Evolutionary conservation across 2,329 filamentous ascomycete genomes (phyloP), one percentile per base, ranked within the genome.

Genomic region (Cercospora beticola): DNA sequence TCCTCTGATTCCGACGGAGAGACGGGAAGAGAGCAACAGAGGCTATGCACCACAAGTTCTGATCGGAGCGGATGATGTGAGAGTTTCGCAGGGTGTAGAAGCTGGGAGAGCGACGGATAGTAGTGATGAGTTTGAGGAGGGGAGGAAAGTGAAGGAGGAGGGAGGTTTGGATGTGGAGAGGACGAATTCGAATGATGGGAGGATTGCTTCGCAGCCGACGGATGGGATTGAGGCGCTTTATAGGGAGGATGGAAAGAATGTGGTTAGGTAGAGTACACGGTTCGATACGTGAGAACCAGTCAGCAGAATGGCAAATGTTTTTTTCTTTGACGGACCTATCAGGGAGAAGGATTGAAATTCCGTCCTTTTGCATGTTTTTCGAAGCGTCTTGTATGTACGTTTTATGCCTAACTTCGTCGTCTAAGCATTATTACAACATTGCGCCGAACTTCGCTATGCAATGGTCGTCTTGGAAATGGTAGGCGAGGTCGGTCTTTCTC

Each of bases 1-100:
- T 71, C 76, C 82, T 5, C 82, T 88, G 52, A 82, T 88, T 33
- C 86, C 86, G 0, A 73, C 79, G 0, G 71, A 78, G 1, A 81
- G 86, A 1, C 78, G 81, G 0, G 76, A 76, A 10, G 85, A 87
- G 67, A 85, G 85, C 6, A 54, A 63, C 21, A 57, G 66, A 12
- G 58, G 57, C 1, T 71, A 70, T 49, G 70, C 70, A 14, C 68
- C 70, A 3, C 59, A 64, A 33, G 70, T 66, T 6, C 9, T 57
- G 43, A 21, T 64, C 4, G 59, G 46, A 28, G 59, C 40, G 8
- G 60, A 67, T 31, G 65, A 49, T 64, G 54, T 57, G 23, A 49
- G 21, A n/a, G 14, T 59, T 4, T 23, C 54, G 56, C 43, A 6
- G 33, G 63, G 26, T 3, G 26, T 49, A 16, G 61, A 63, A 23